These are phyloP conservation scores for Papiliotrema fonsecae DNA, from an alignment of 1,284 basidiomycete genomes.

Conservation along the genomic window DNA sequence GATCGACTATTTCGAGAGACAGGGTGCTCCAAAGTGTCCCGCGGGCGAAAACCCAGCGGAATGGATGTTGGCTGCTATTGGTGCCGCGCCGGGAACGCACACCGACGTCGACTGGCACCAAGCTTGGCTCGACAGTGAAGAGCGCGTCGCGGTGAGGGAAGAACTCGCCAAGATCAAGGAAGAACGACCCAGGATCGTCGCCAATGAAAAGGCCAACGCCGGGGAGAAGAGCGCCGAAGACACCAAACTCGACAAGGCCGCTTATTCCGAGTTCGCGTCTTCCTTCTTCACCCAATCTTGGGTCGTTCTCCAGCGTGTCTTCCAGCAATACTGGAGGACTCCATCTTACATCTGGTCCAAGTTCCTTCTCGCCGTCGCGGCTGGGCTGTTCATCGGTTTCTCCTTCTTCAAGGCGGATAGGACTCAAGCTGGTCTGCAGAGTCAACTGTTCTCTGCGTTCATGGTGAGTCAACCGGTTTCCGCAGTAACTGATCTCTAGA, in stretches of 20 bases:
- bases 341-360: constrained; percentile 75
- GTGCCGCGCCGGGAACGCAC: constrained; percentile 61
- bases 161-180: constrained; percentile 50
- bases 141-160: constrained; percentile 44
- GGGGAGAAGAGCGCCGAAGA: constrained; percentile 6
- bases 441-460: constrained; percentile 65
- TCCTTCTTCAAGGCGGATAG: constrained; percentile 63
- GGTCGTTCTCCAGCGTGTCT: constrained; percentile 55
- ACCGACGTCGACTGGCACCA: constrained; percentile 67
- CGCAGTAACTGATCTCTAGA: constrained; percentile 6
- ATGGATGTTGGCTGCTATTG: constrained; percentile 57
- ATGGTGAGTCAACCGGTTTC: constrained; percentile 36
- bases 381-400: constrained; percentile 52
- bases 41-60: constrained; percentile 52
- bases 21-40: constrained; percentile 47
- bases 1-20: constrained; percentile 53
- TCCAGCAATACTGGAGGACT: constrained; percentile 58
- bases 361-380: constrained; percentile 50
- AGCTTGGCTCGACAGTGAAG: constrained; percentile 57
- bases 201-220: constrained; percentile 8
- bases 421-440: constrained; percentile 68
- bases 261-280: constrained; percentile 55
- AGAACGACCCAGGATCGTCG: constrained; percentile 26
- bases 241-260: constrained; percentile 24
- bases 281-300: constrained; percentile 54